These are phyloP conservation scores for Kewa caespitosa DNA, from an alignment of 179 eudicot genomes.

Conservation along the genomic window DNA sequence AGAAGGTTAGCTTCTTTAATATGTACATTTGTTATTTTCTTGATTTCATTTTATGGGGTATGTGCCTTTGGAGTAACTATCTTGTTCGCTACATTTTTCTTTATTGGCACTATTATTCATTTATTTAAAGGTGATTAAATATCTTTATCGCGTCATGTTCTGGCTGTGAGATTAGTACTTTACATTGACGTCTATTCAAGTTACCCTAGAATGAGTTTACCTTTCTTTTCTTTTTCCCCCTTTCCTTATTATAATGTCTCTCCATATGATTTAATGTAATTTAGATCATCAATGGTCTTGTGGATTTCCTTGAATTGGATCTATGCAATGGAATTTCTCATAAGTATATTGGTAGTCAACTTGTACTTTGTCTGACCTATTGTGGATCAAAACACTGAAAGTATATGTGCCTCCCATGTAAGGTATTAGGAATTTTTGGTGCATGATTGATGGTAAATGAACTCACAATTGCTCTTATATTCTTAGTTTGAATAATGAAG, in stretches of 20 bases:
- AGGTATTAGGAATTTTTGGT: background rate
- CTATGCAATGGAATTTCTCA: background rate
- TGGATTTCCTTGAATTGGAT: background rate
- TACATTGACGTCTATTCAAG: no score
- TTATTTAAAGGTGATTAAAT: background rate
- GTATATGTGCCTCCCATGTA: background rate
- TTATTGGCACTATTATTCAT: background rate
- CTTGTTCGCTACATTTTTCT: no score
- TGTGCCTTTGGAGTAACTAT: no score
- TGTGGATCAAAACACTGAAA: background rate
- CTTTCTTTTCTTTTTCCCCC: no score
- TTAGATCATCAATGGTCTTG: background rate
- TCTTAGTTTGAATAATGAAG: background rate
- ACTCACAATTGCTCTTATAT: no score
- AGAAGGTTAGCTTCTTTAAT: slow-evolving; percentile 56
- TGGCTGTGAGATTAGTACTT: no score
- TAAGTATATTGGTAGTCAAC: background rate
- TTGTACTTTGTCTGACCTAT: background rate
- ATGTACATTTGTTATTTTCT: slow-evolving; percentile 2
- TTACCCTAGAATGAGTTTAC: no score
- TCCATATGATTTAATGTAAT: background rate
- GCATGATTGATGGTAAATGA: background rate
- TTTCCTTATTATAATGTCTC: background rate
- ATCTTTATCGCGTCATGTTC: no score
- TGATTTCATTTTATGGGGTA: background rate